A percentile compares a stretch with the other conserved stretches of the same genome.
Evolutionary conservation across 805 yeast species (phyloP).

Genomic region (Lachancea sp.): DNA sequence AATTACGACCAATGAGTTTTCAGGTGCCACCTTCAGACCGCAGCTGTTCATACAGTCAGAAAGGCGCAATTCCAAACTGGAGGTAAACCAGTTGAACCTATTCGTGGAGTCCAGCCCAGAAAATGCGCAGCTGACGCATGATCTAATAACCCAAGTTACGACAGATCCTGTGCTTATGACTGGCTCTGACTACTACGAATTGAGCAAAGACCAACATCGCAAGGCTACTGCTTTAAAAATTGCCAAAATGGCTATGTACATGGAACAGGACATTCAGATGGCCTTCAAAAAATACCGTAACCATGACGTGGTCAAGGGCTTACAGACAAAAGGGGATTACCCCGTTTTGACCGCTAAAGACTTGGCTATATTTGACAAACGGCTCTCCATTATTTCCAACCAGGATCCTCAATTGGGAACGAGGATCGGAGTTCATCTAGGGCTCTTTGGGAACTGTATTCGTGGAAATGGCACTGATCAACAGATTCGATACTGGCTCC

Average conservation of each 20-base stretch:
- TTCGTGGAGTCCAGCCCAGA: constrained; percentile 49
- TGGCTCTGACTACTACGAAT: constrained; percentile 50
- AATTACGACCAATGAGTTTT: constrained; percentile 17
- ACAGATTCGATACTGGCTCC: constrained; percentile 80
- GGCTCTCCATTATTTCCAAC: constrained; percentile 53
- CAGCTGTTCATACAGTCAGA: constrained; percentile 35
- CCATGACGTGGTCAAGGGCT: constrained; percentile 21
- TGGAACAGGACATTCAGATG: constrained; percentile 39
- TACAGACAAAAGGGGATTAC: constrained; percentile 17
- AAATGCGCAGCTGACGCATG: constrained; percentile 42
- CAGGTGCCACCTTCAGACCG: constrained; percentile 25
- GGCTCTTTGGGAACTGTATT: constrained; percentile 73
- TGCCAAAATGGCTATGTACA: constrained; percentile 52
- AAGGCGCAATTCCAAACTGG: constrained; percentile 39
- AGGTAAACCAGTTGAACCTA: constrained; percentile 43
- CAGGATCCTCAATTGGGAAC: constrained; percentile 79
- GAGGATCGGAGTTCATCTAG: constrained; percentile 82
- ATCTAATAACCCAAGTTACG: constrained; percentile 51
- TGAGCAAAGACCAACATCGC: constrained; percentile 50
- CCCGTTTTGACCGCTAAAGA: constrained; percentile 23
- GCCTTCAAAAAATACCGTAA: constrained; percentile 20
- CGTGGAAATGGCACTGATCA: constrained; percentile 83
- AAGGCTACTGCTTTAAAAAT: constrained; percentile 56
- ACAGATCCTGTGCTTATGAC: constrained; percentile 61
- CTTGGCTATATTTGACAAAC: constrained; percentile 42